These are phyloP conservation scores for Phytophthora idaei DNA, from an alignment of 352 stramenopile genomes.

Conservation along the genomic window DNA sequence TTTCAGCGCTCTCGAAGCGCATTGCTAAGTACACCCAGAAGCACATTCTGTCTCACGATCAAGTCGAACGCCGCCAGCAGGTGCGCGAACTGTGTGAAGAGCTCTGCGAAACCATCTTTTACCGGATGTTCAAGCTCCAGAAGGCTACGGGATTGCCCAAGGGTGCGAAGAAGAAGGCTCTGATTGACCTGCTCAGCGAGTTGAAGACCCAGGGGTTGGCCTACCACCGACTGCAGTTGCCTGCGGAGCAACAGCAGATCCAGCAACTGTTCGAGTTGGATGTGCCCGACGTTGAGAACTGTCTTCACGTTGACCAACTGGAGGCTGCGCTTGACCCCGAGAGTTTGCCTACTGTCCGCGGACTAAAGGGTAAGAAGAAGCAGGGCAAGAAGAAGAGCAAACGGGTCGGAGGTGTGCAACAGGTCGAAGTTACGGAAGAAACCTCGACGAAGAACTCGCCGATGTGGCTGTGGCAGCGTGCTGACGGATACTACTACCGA, in stretches of 20 bases:
- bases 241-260: conserved; percentile 77
- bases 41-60: conserved; percentile 68
- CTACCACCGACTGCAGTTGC: conserved; percentile 79
- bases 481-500: conserved; percentile 91
- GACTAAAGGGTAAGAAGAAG: conserved; percentile 40
- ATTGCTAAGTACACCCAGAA: conserved; percentile 77
- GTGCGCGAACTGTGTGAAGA: conserved; percentile 84
- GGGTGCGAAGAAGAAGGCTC: conserved; percentile 96
- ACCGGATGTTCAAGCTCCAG: conserved; percentile 90
- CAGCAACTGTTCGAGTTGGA: conserved; percentile 85
- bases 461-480: conserved; percentile 83
- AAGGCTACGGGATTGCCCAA: conserved; percentile 89
- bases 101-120: conserved; percentile 95
- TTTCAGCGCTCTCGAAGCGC: conserved; percentile 63
- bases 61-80: conserved; percentile 70
- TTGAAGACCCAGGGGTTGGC: conserved; percentile 86
- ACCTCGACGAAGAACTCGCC: conserved; percentile 57
- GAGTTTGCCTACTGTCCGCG: conserved; percentile 7
- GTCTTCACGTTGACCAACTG: conserved; percentile 72
- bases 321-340: conserved; percentile 48
- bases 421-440: conserved; percentile 16
- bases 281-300: conserved; percentile 84
- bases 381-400: conserved; percentile 32
- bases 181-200: conserved; percentile 95
- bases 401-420: conserved; percentile 13